Evolutionary conservation across 2,329 filamentous ascomycete genomes (phyloP), one percentile per base, ranked within the genome.

Genomic region (Drechslerella stenobrocha): DNA sequence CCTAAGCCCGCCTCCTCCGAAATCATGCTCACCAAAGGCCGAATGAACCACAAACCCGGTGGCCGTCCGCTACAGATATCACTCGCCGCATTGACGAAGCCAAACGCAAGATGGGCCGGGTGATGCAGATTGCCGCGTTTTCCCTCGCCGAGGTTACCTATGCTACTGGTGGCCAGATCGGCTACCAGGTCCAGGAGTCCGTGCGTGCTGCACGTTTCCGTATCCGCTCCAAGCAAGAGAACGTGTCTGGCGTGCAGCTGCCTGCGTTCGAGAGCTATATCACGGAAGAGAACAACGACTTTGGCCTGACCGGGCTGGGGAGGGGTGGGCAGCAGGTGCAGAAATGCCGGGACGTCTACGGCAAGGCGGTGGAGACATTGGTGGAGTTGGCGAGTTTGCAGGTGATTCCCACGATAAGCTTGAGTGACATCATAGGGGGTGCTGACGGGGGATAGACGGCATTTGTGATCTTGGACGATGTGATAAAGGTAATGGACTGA

Each of bases 121-220:
- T 98, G 34, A 98, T 98, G 93, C 92, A 97, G 78, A 95, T 98
- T 75, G 93, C 93, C 37, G 91, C 93, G 45, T 97, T 98, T 79
- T 97, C 92, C 42, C 83, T 98, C 15, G 93, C 93, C 66, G 93
- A 97, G 79, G 93, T 98, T 59, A 95, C 90, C 48, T 98, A 98
- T 75, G 93, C 93, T 23, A 90, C 96, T 24, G 93, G 93, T 70
- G 90, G 92, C 74, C 66, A 67, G 89, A 95, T 98, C 74, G 88
- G 88, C 70, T 98, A 96, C 79, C 93, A 98, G 79, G 89, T 98
- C 72, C 91, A 96, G 76, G 93, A 98, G 77, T 95, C 90, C 1
- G 93, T 90, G 69, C 92, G 93, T 77, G 86, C 89, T 59, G 93
- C 93, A 52, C 87, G 91, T 45, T 97, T 98, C 80, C 85, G 93